Conservation (phyloP, 108 stramenopile species). For the Skeletonema menzelii region DNA sequence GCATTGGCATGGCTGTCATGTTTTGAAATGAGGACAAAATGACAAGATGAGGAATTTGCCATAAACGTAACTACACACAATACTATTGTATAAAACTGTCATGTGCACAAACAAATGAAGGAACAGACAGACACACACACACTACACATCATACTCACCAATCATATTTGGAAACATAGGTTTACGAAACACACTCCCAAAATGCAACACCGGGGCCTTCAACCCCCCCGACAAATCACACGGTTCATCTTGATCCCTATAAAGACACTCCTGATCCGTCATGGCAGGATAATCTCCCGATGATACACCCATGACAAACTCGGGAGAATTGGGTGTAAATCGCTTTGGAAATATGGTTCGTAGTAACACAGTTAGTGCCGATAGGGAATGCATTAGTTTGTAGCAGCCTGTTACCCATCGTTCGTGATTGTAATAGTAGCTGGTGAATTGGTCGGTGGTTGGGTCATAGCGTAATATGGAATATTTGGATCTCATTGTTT, state of each 20-base stretch:
- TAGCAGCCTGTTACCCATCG: not conserved
- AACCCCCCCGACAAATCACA: not conserved
- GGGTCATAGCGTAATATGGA: not conserved
- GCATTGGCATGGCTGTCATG: constrained; percentile 1
- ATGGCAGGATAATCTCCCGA: constrained; percentile 6
- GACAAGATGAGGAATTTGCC: not conserved
- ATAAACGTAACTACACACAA: not conserved
- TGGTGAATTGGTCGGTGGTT: not conserved
- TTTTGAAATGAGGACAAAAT: not conserved
- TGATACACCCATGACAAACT: not conserved
- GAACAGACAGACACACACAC: not conserved
- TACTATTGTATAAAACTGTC: no score
- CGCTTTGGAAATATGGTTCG: not conserved
- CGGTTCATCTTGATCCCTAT: constrained; percentile 1
- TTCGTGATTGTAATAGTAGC: constrained; percentile 1
- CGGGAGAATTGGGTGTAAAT: not conserved
- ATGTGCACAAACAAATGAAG: not conserved
- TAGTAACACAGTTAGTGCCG: not conserved
- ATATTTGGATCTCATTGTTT: not conserved
- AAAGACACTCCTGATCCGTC: not conserved
- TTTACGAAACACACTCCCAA: constrained; percentile 1
- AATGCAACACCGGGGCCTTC: not conserved
- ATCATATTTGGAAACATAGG: constrained; percentile 1
- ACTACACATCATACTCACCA: not conserved
- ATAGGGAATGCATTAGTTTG: constrained; percentile 2